Evolutionary conservation across 2,329 filamentous ascomycete species (phyloP), one percentile per base, ranked within the genome.

Genomic region (Alternaria solani): DNA sequence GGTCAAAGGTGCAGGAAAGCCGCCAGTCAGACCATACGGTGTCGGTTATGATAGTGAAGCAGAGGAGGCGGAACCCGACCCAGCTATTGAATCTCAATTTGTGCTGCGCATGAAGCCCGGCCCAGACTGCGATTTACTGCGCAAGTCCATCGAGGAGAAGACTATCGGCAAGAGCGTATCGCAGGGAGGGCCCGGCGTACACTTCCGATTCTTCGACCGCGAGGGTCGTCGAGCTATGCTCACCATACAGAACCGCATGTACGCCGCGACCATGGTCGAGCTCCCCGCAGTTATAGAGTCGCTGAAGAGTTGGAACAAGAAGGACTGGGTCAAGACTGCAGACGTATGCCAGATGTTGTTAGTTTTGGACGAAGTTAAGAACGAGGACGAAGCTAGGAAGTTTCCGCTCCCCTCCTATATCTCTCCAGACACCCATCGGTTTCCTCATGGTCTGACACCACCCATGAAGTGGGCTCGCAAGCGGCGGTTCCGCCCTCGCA

Each of bases 11-110:
- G 64, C 65, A 0, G 76, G 76, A 6, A 77, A 73, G 56, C 70
- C 73, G 3, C 76, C 75, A 1, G 43, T 57, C 11, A 60, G 92
- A 64, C 88, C 89, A 5, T 86, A 88, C 1, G 95, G 95, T 52
- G 93, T 96, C 57, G 95, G 94, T 7, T 99, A 98, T 79, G 95
- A 99, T 76, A 97, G 94, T 3, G 95, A 98, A 78, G 93, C 94
- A 12, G 95, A 93, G 56, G 95, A 98, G 74, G 88, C 90, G 14
- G 95, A 99, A 78, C 80, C 83, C 9, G 95, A 99, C 72, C 95
- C 95, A 0, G 86, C 91, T 1, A 92, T 96, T 62, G 94, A 98
- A 78, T 91, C 94, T 72, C 90, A 96, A 65, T 92, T 98, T 67
- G 85, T 99, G 8, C 79, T 99, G 62, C 91, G 95, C 61, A 97